These are phyloP conservation scores for Fragilaria crotonensis DNA, from an alignment of 108 stramenopile species.

Conservation along the genomic window DNA sequence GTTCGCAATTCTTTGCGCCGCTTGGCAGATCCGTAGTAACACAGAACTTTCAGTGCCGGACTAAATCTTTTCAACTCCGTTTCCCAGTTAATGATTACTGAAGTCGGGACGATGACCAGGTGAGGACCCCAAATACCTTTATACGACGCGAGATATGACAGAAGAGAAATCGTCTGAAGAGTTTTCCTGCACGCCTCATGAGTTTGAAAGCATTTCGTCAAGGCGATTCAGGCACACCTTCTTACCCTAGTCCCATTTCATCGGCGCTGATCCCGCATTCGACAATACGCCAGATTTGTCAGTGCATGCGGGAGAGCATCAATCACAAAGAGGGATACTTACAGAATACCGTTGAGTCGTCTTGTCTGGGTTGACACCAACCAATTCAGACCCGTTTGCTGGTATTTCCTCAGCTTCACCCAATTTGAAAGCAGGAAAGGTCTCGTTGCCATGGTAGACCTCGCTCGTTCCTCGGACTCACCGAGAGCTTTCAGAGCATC, in stretches of 20 bases:
- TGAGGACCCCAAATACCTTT: constrained; percentile 99
- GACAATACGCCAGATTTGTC: too few relatives aligned
- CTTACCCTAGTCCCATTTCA: too few relatives aligned
- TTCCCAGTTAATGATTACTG: constrained; percentile 98
- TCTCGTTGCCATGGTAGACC: constrained; percentile 54
- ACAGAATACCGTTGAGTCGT: constrained; percentile 96
- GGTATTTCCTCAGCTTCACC: constrained; percentile 91
- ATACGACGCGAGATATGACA: constrained; percentile 89
- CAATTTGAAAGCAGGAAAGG: constrained; percentile 69
- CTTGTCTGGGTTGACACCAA: constrained; percentile 90
- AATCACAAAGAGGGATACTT: too few relatives aligned
- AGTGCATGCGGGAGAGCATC: too few relatives aligned
- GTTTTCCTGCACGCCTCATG: too few relatives aligned
- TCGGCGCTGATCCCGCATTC: too few relatives aligned
- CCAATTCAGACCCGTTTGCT: constrained; percentile 96
- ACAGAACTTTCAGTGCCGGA: constrained; percentile 87
- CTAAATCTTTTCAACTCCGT: constrained; percentile 93
- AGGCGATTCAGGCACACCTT: too few relatives aligned
- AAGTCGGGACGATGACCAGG: constrained; percentile 95
- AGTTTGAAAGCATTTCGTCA: background rate
- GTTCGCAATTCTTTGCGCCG: constrained; percentile 81
- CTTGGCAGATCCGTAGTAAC: constrained; percentile 95
- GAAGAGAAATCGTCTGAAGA: constrained; percentile 91
- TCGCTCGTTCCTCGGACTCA: constrained; percentile 46
- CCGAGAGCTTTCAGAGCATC: constrained; percentile 33